Conservation (phyloP, 306 rosid species). For the Dalbergia oliveri region DNA sequence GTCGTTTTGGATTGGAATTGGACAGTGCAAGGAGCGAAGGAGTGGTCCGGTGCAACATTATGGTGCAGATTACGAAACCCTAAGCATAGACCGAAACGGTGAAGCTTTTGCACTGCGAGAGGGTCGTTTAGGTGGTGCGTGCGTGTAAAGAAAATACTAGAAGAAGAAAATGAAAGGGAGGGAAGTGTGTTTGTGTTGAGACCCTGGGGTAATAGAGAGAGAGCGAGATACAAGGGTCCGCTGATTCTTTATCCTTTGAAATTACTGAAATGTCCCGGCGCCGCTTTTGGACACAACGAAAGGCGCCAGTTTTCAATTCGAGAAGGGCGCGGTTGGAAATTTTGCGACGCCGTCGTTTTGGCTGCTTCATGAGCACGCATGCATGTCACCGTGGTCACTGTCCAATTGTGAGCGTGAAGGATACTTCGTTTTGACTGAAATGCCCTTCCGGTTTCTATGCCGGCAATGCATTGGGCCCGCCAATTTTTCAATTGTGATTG, state of each 20-base stretch:
- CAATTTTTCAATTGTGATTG: too few species aligned
- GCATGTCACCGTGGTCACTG: background rate
- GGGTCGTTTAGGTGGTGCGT: constrained; percentile 21
- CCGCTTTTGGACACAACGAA: constrained; percentile 22
- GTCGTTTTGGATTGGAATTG: constrained; percentile 7
- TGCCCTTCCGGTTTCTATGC: background rate
- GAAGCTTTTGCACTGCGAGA: constrained; percentile 31
- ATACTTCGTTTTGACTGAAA: background rate
- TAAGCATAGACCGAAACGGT: constrained; percentile 56
- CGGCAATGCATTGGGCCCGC: constrained; percentile 10
- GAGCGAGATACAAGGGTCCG: constrained; percentile 58
- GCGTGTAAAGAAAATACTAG: background rate
- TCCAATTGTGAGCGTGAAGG: background rate
- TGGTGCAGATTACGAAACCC: constrained; percentile 67
- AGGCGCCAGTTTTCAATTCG: constrained; percentile 28
- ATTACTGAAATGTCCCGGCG: constrained; percentile 48
- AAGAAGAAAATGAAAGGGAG: constrained; percentile 3
- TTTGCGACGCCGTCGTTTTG: constrained; percentile 40
- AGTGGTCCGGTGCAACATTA: constrained; percentile 32
- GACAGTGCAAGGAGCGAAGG: background rate
- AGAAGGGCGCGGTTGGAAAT: background rate
- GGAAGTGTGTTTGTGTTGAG: background rate
- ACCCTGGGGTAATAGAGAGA: background rate
- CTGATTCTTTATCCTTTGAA: background rate
- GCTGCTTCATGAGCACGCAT: constrained; percentile 44